Evolutionary conservation across 2,329 filamentous ascomycete genomes (phyloP).

Genomic region (Exutisphaerella laricina): DNA sequence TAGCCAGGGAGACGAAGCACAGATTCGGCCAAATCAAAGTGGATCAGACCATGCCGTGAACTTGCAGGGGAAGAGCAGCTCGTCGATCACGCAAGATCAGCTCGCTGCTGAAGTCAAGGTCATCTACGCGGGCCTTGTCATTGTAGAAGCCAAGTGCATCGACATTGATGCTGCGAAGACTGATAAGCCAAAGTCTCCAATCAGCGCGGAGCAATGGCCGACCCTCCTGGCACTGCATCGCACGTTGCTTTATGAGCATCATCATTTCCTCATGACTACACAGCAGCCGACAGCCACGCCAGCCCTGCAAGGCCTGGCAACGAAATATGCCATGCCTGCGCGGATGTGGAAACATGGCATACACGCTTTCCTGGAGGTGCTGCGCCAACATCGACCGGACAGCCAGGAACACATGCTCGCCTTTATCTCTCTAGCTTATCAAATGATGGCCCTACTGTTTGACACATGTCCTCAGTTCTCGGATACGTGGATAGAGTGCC

Average conservation of each 20-base stretch:
- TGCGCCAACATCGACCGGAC: conserved; percentile 66
- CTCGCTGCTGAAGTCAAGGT: conserved; percentile 75
- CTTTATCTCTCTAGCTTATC: conserved; percentile 85
- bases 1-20: no score
- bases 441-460: conserved; percentile 79
- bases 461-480: conserved; percentile 79
- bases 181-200: conserved; percentile 46
- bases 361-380: conserved; percentile 41
- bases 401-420: conserved; percentile 84
- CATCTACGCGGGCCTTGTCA: conserved; percentile 75
- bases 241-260: conserved; percentile 49
- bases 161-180: conserved; percentile 66
- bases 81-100: conserved; percentile 65
- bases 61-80: no score
- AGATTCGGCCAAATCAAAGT: no score
- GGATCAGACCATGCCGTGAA: no score
- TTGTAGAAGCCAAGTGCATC: conserved; percentile 84
- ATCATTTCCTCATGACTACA: conserved; percentile 65
- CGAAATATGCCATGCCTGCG: conserved; percentile 85
- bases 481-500: conserved; percentile 89
- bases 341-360: conserved; percentile 94
- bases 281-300: conserved; percentile 75
- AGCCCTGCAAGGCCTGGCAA: conserved; percentile 61
- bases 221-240: conserved; percentile 75
- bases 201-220: conserved; percentile 71